A percentile compares a stretch with the other conserved stretches of the same genome.
Conservation (phyloP, 2,329 filamentous ascomycete genomes). For the Thermothelomyces thermophilus region DNA sequence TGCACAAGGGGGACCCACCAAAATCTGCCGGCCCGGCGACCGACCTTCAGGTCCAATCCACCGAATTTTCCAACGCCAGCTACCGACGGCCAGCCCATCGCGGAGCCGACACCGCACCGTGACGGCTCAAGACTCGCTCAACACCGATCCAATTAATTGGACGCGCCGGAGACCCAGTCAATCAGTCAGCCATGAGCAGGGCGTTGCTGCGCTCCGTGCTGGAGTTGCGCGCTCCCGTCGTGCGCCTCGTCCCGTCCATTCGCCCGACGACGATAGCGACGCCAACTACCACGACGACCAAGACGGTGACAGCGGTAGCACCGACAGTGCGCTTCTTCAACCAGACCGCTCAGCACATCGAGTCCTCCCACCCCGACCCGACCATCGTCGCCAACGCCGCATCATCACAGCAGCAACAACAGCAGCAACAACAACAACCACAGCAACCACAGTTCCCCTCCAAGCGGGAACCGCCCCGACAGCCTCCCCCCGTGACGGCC, state of each 20-base stretch:
- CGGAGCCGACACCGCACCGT: conserved; percentile 13
- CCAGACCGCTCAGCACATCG: conserved; percentile 45
- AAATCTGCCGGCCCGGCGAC: background rate
- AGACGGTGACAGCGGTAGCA: background rate
- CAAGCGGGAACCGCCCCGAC: conserved; percentile 21
- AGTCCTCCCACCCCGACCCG: conserved; percentile 28
- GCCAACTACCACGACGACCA: background rate
- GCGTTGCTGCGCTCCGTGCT: conserved; percentile 57
- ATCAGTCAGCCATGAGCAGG: conserved; percentile 44
- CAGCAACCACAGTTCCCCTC: conserved; percentile 12
- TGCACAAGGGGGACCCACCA: background rate
- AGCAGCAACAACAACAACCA: conserved; percentile 16
- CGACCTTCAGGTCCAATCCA: conserved; percentile 7
- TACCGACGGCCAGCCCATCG: conserved; percentile 7
- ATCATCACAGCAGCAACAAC: conserved; percentile 7
- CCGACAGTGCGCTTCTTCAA: conserved; percentile 39
- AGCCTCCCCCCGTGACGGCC: conserved; percentile 19
- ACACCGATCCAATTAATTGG: conserved; percentile 10
- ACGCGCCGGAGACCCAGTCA: background rate
- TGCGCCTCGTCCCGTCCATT: conserved; percentile 43
- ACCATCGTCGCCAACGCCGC: background rate
- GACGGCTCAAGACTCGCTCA: background rate
- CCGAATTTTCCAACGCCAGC: conserved; percentile 13
- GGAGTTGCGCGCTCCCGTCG: conserved; percentile 47
- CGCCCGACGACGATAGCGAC: conserved; percentile 22